Conservation (phyloP, 108 stramenopile genomes). For the Pseudonitzschia pungens region DNA sequence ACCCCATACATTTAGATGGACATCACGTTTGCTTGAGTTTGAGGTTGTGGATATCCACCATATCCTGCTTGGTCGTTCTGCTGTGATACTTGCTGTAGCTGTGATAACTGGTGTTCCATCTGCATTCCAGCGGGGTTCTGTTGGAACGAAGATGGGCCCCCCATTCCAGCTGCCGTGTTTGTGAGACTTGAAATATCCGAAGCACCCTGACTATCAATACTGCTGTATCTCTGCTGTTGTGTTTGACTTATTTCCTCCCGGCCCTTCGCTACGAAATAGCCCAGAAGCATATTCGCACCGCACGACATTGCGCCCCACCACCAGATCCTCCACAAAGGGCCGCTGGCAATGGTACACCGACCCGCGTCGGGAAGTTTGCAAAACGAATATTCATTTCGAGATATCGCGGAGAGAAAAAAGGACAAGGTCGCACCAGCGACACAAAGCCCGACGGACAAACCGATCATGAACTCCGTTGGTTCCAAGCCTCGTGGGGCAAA, state of each 20-base stretch:
- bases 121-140: background rate
- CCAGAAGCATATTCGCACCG: slow-evolving; percentile 33
- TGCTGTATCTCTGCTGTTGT: slow-evolving; percentile 23
- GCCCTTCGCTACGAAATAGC: slow-evolving; percentile 26
- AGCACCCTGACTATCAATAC: slow-evolving; percentile 10
- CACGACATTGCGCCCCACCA: slow-evolving; percentile 45
- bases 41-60: background rate
- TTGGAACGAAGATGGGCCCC: background rate
- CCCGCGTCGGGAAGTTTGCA: slow-evolving; percentile 3
- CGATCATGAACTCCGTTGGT: slow-evolving; percentile 49
- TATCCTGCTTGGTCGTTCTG: background rate
- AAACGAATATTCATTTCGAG: slow-evolving; percentile 10
- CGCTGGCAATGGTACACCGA: background rate
- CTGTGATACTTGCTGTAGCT: slow-evolving; percentile 1
- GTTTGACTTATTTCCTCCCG: slow-evolving; percentile 23
- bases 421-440: slow-evolving; percentile 32
- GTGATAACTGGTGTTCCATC: slow-evolving; percentile 15
- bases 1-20: slow-evolving; percentile 4
- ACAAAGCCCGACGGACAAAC: slow-evolving; percentile 39
- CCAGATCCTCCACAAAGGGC: slow-evolving; percentile 28
- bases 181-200: slow-evolving; percentile 7
- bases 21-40: background rate
- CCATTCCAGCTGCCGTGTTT: background rate
- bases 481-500: slow-evolving; percentile 23
- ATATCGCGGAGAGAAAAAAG: slow-evolving; percentile 22